These are phyloP conservation scores for Haematococcus lacustris DNA, from an alignment of 139 green algal genomes.

Conservation along the genomic window DNA sequence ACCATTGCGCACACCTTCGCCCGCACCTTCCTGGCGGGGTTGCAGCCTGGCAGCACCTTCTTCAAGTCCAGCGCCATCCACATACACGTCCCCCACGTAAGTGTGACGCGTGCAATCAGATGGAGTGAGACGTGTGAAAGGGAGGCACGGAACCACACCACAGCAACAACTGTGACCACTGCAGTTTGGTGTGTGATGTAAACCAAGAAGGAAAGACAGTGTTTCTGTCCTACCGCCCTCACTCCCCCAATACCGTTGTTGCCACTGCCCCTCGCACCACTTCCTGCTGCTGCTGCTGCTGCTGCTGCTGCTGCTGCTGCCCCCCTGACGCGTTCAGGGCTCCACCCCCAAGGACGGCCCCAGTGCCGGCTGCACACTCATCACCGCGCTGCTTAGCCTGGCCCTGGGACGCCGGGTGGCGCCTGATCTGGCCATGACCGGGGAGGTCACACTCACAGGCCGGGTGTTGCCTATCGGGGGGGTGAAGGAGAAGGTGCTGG, in stretches of 20 bases:
- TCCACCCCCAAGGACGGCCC: conserved; percentile 93
- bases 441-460: conserved; percentile 92
- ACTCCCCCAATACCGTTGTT: no score
- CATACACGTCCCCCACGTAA: conserved; percentile 84
- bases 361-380: conserved; percentile 82
- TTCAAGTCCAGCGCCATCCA: conserved; percentile 62
- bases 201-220: no score
- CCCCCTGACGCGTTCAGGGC: no score
- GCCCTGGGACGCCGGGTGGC: conserved; percentile 67
- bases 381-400: conserved; percentile 87
- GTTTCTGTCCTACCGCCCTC: no score
- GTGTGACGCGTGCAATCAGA: no score
- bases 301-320: no score
- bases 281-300: no score
- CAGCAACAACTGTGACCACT: no score
- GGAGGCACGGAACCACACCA: no score
- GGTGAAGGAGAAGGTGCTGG: conserved; percentile 92
- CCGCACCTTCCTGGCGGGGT: conserved; percentile 34
- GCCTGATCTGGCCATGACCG: conserved; percentile 78
- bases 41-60: conserved; percentile 26
- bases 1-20: conserved; percentile 90
- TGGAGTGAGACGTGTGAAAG: no score
- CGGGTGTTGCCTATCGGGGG: conserved; percentile 87
- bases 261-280: no score
- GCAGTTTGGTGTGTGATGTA: no score